phyloP scores from a whole-genome alignment of 371 early-diverging fungal species.

The Nematocida ausubeli region DNA sequence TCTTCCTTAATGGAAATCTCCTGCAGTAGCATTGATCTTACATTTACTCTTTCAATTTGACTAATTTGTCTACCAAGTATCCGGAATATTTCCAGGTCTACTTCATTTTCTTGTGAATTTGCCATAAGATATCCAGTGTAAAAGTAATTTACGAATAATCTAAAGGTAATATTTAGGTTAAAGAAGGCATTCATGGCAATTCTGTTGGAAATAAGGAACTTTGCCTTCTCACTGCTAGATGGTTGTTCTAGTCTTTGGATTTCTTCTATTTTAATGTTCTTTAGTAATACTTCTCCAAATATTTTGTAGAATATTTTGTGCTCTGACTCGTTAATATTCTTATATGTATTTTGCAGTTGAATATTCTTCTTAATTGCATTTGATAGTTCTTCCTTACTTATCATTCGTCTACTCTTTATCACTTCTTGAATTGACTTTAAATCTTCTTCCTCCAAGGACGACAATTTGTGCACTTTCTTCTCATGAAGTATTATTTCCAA shows the following conservation, averaged over 20 bases:
- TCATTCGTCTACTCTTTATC: conserved; percentile 18
- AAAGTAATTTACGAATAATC: conserved; percentile 22
- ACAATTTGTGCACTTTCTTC: background rate
- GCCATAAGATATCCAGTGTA: conserved; percentile 26
- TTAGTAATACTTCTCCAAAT: conserved; percentile 37
- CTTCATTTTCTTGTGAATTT: conserved; percentile 31
- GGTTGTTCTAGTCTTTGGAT: background rate
- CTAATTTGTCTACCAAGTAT: background rate
- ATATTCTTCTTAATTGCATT: conserved; percentile 24
- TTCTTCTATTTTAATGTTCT: background rate
- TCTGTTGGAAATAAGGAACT: conserved; percentile 41
- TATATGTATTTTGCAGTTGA: conserved; percentile 27
- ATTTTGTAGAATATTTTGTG: conserved; percentile 41
- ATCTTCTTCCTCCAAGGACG: background rate
- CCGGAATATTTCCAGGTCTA: conserved; percentile 17
- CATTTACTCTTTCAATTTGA: conserved; percentile 43
- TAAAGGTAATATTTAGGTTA: conserved; percentile 29
- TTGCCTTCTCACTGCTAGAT: conserved; percentile 42
- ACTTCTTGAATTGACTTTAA: background rate
- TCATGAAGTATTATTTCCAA: background rate
- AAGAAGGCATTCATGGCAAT: conserved; percentile 11
- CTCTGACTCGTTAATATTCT: conserved; percentile 24
- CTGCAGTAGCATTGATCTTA: conserved; percentile 8
- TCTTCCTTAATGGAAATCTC: background rate
- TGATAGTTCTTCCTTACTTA: conserved; percentile 42